Base-by-base conservation (phyloP, 768 basidiomycete genomes). In the Tylopilus sp. region DNA sequence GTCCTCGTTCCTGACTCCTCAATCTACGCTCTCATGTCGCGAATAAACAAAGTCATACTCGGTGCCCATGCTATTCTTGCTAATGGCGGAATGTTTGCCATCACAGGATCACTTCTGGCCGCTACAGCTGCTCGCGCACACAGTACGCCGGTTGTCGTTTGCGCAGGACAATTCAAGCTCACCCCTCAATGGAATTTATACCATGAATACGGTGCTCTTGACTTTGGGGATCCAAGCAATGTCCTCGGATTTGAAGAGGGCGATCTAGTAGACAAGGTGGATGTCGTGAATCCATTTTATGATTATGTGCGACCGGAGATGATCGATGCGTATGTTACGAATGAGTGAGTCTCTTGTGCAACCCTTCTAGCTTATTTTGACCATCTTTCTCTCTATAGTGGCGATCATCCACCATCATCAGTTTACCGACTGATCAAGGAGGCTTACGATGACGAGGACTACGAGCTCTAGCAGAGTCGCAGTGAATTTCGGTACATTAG, bases 1-100 rank as follows among this genome's bases (percentile, higher is more conserved):
- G 89, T 98, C 66, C 86, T 99, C 43, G 86, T 98, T 46, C 95
- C 97, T 38, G 95, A 98, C 69, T 94, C 92, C 8, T 94, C 93
- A 22, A 86, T 98, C 67, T 95, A 89, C 65, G 92, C 94, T 11
- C 79, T 99, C 56, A 91, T 98, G 85, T 95, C 97, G 5, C 85
- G 95, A 53, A 89, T 95, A 54, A 95, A 94, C 74, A 99, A 99
- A 71, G 88, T 98, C 59, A 83, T 99, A 52, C 78, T 99, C 41
- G 92, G 94, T 25, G 88, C 94, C 11, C 95, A 98, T 69, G 85
- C 89, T n/a, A 88, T 98, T 61, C 84, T 97, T 44, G 95, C 95
- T 22, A 95, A 98, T 63, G 97, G 97, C 13, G 94, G 95, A 13
- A 87, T 98, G 80, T 94, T 95, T 68, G 88, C 91, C 15, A 80